Percentiles rank a stretch among this genome's conserved stretches.
phyloP scores from a whole-genome alignment of 1,139 yeast genomes.

The Kurtzmaniella quercitrusa region DNA sequence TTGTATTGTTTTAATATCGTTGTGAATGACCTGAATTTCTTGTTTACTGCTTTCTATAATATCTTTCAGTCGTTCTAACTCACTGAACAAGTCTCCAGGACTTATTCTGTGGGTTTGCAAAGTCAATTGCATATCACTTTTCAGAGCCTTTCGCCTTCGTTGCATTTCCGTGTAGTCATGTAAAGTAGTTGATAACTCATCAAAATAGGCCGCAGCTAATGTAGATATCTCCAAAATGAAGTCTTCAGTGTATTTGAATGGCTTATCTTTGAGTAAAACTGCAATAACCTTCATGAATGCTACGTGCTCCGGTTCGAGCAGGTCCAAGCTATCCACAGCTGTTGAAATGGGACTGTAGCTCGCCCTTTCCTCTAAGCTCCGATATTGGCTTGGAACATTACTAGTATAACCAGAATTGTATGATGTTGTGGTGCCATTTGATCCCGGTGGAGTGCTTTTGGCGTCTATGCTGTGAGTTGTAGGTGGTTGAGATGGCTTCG shows the following conservation, averaged over 20 bases:
- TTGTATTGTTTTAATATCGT: constrained; percentile 5
- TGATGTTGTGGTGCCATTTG: not conserved
- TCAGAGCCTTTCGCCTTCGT: constrained; percentile 58
- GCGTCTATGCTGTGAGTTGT: not conserved
- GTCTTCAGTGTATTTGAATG: constrained; percentile 32
- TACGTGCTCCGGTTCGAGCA: not conserved
- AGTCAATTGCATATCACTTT: constrained; percentile 53
- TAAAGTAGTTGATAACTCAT: constrained; percentile 42
- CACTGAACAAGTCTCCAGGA: constrained; percentile 42
- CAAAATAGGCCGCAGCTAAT: constrained; percentile 49
- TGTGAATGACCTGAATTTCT: constrained; percentile 1
- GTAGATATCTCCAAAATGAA: constrained; percentile 46
- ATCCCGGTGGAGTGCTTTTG: not conserved
- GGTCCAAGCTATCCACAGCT: not conserved
- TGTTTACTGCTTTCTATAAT: constrained; percentile 5
- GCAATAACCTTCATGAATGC: constrained; percentile 29
- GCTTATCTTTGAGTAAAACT: constrained; percentile 33
- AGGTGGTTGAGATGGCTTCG: not conserved
- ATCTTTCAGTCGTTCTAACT: constrained; percentile 23
- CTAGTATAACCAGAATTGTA: not conserved
- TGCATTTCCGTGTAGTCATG: constrained; percentile 62
- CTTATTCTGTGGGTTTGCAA: constrained; percentile 44
- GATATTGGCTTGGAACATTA: not conserved
- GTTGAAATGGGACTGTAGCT: not conserved
- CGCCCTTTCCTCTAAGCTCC: not conserved